Evolutionary conservation across 495 filamentous ascomycete genomes (phyloP).

Genomic region (Annulohypoxylon stygium): DNA sequence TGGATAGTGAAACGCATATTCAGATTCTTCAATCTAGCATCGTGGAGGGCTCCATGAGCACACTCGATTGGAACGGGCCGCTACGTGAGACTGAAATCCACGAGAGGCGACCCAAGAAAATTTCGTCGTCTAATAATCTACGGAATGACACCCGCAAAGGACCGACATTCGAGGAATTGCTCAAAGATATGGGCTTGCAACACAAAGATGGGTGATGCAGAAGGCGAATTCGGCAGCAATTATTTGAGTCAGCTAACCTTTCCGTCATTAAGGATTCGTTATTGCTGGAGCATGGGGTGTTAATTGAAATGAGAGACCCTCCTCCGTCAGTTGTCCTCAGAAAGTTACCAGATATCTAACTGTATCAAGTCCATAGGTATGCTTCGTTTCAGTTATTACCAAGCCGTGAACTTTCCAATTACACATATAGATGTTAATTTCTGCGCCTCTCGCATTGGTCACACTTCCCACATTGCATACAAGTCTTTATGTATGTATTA

Average conservation of each 20-base stretch:
- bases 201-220: background rate
- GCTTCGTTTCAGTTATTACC: background rate
- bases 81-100: background rate
- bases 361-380: background rate
- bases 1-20: background rate
- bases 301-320: no score
- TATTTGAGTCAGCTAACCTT: no score
- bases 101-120: background rate
- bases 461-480: constrained; percentile 1
- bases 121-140: background rate
- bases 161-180: background rate
- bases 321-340: no score
- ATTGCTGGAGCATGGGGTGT: no score
- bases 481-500: background rate
- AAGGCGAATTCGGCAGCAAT: background rate
- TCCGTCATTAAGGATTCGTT: no score
- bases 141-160: background rate
- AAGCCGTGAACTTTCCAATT: background rate
- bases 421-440: background rate
- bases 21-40: background rate
- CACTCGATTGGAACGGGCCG: background rate
- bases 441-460: background rate
- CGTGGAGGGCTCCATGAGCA: background rate
- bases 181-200: background rate
- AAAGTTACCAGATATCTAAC: background rate